These are phyloP conservation scores for Mucor indicus DNA, from an alignment of 371 early-diverging fungal species.

Conservation along the genomic window DNA sequence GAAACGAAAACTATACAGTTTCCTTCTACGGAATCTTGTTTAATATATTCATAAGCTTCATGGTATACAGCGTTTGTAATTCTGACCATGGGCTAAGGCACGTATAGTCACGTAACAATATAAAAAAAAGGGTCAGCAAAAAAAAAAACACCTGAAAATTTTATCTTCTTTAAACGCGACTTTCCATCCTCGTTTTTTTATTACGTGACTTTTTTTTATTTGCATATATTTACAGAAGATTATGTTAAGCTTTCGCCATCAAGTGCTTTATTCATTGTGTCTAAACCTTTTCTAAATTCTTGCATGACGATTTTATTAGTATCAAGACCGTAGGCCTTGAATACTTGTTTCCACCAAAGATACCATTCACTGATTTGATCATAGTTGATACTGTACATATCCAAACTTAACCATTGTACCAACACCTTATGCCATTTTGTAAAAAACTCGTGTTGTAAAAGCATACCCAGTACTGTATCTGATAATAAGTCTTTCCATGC, in stretches of 20 bases:
- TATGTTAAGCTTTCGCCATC: conserved; percentile 12
- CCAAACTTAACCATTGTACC: conserved; percentile 21
- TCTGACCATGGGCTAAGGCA: conserved; percentile 32
- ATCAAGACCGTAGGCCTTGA: conserved; percentile 44
- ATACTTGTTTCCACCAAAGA: conserved; percentile 68
- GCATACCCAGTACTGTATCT: conserved; percentile 46
- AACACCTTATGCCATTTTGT: conserved; percentile 66
- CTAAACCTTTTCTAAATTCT: conserved; percentile 66
- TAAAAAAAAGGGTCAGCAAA: conserved; percentile 4
- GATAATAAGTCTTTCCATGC: conserved; percentile 66
- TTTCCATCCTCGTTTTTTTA: conserved; percentile 1
- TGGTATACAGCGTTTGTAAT: conserved; percentile 34
- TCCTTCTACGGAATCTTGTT: conserved; percentile 36
- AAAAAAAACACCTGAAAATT: conserved; percentile 1
- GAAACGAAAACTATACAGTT: conserved; percentile 73
- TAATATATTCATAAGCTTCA: conserved; percentile 50
- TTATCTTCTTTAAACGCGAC: background rate
- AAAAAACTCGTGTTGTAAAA: conserved; percentile 80
- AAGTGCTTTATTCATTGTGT: conserved; percentile 59
- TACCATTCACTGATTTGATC: conserved; percentile 80
- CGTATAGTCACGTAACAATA: conserved; percentile 1
- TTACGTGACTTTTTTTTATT: conserved; percentile 4
- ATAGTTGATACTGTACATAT: conserved; percentile 37
- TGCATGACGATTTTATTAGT: conserved; percentile 42
- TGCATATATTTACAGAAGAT: background rate